Evolutionary conservation across 345 rosid species (phyloP).

Genomic region (Cochlearia excelsa): DNA sequence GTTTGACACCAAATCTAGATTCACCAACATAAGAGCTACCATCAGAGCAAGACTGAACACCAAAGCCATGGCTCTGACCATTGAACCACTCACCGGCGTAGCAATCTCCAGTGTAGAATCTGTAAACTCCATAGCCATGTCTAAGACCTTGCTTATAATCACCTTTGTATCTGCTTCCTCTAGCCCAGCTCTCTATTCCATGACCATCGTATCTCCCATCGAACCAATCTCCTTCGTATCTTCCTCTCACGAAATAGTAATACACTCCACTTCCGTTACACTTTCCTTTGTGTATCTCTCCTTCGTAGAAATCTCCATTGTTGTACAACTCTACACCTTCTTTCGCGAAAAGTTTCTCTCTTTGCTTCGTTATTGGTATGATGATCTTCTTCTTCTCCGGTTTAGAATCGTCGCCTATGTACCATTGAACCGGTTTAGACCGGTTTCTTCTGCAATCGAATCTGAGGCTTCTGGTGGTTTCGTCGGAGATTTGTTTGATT

Average conservation of each 20-base stretch:
- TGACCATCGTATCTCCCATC: slow-evolving; percentile 87
- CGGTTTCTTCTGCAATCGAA: slow-evolving; percentile 27
- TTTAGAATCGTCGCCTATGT: slow-evolving; percentile 49
- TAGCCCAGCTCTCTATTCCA: slow-evolving; percentile 94
- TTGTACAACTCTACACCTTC: slow-evolving; percentile 91
- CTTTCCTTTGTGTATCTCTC: slow-evolving; percentile 79
- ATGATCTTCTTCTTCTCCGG: slow-evolving; percentile 17
- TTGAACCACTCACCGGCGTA: slow-evolving; percentile 90
- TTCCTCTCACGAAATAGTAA: slow-evolving; percentile 68
- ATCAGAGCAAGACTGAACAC: slow-evolving; percentile 84
- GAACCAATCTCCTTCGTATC: slow-evolving; percentile 92
- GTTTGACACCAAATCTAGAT: slow-evolving; percentile 84
- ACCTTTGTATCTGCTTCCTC: slow-evolving; percentile 92
- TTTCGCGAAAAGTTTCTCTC: slow-evolving; percentile 39
- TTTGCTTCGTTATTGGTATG: neutral
- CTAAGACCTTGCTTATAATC: slow-evolving; percentile 82
- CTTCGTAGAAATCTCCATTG: slow-evolving; percentile 92
- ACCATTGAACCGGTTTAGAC: slow-evolving; percentile 73
- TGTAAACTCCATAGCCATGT: slow-evolving; percentile 79
- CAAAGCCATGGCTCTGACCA: slow-evolving; percentile 95
- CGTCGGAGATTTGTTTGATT: slow-evolving; percentile 49
- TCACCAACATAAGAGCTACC: slow-evolving; percentile 84
- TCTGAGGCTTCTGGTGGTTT: slow-evolving; percentile 39
- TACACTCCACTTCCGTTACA: slow-evolving; percentile 92
- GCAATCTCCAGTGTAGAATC: slow-evolving; percentile 87